Evolutionary conservation across 2,329 filamentous ascomycete species (phyloP), one percentile per base, ranked within the genome.

Genomic region (Colletotrichum sublineola): DNA sequence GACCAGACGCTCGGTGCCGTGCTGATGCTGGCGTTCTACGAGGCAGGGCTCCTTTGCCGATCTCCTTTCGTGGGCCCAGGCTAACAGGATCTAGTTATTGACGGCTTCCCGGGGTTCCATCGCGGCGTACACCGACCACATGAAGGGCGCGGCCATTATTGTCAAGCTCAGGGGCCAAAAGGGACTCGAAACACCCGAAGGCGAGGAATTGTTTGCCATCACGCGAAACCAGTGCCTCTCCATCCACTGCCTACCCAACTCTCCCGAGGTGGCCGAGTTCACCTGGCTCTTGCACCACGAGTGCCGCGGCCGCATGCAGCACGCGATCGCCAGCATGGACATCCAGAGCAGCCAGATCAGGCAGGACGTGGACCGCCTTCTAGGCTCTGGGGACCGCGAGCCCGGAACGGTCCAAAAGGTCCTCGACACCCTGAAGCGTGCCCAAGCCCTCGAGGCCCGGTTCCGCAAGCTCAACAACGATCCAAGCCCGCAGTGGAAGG

Each of bases 111-210:
- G 69, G 18, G 55, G 73, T 31, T 73, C 74, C 20, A 74, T 76
- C 15, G 60, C 63, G 1, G 75, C 75, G 44, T 76, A 76, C 29
- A 70, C 72, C 11, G 74, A 75, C 46, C 75, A 76, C 60, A 74
- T 76, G 68, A 76, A 76, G 46, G 75, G 75, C 38, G 75, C 75
- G 15, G 75, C 75, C 44, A 74, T 76, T 36, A 74, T 76, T 2
- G 74, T 76, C 24, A 74, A 74, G 58, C 71, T 76, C 53, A 69
- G 75, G 14, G 75, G 75, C 3, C 67, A 75, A 33, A 66, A 65
- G 18, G 67, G 74, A 8, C 68, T 75, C 56, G 69, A 74, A 20
- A 72, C 72, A n/a, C 72, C 71, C 2, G 75, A 76, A 42, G 74
- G 75, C 48, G 75, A 75, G 20, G 74, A 75, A 33, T 74, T 76